phyloP scores from a whole-genome alignment of 257 asterid species.

The Gynochthodes officinalis region DNA sequence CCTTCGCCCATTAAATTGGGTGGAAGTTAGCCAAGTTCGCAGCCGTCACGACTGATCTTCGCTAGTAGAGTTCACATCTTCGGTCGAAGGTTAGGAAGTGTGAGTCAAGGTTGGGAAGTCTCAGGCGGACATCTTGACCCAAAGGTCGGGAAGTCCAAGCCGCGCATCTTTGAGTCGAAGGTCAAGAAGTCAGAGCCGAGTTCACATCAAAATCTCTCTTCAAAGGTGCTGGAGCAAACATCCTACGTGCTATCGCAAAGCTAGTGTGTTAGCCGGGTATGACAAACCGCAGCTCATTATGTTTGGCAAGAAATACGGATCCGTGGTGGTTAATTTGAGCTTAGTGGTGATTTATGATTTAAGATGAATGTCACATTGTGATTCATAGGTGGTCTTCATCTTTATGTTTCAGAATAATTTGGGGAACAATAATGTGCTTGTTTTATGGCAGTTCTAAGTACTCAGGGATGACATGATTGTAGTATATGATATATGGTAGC shows the following conservation, averaged over 20 bases:
- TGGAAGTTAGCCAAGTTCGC: too few relatives aligned
- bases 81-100: too few relatives aligned
- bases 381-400: conserved; percentile 4
- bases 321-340: conserved; percentile 41
- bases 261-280: conserved; percentile 78
- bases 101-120: too few relatives aligned
- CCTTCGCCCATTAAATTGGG: too few relatives aligned
- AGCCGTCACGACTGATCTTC: too few relatives aligned
- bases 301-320: conserved; percentile 65
- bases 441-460: not conserved
- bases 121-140: too few relatives aligned
- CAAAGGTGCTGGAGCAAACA: conserved; percentile 84
- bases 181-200: too few relatives aligned
- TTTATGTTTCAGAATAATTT: conserved; percentile 13
- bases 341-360: conserved; percentile 30
- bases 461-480: not conserved
- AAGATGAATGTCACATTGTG: conserved; percentile 14
- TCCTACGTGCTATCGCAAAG: conserved; percentile 78
- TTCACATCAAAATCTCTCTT: conserved; percentile 70
- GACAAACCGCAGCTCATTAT: conserved; percentile 65
- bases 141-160: too few relatives aligned
- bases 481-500: not conserved
- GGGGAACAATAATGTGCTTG: not conserved
- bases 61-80: too few relatives aligned
- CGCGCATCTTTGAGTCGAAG: too few relatives aligned